phyloP scores from a whole-genome alignment of 2,329 filamentous ascomycete genomes.

The Proliferodiscus dingleyae region DNA sequence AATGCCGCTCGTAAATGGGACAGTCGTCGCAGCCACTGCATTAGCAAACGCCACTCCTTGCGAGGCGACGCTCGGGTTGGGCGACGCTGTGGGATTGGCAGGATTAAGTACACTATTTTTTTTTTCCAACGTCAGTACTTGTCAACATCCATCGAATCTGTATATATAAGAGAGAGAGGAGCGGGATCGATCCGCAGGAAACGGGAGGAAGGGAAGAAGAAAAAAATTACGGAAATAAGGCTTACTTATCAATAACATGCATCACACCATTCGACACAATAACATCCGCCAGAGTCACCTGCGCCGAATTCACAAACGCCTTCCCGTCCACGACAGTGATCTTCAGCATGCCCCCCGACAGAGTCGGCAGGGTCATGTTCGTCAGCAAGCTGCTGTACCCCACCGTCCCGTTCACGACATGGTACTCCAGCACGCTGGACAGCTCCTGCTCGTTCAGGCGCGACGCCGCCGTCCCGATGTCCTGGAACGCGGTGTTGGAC shows the following conservation, averaged over 20 bases:
- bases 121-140: too few relatives aligned
- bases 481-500: constrained; percentile 29
- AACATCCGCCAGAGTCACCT: constrained; percentile 33
- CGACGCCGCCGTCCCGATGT: constrained; percentile 26
- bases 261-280: constrained; percentile 31
- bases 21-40: background rate
- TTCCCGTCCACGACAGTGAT: too few relatives aligned
- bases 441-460: constrained; percentile 22
- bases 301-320: constrained; percentile 36
- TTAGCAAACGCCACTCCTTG: constrained; percentile 10
- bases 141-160: too few relatives aligned
- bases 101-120: constrained; percentile 17
- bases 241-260: constrained; percentile 32
- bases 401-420: constrained; percentile 27
- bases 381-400: constrained; percentile 27
- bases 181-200: too few relatives aligned
- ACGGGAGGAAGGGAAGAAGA: too few relatives aligned
- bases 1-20: constrained; percentile 12
- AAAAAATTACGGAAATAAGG: background rate
- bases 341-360: too few relatives aligned
- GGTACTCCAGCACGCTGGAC: constrained; percentile 28
- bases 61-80: constrained; percentile 6
- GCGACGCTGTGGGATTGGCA: constrained; percentile 11
- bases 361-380: constrained; percentile 17
- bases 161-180: too few relatives aligned